These are phyloP conservation scores for Platanus orientalis DNA, from an alignment of 164 flowering plant genomes.

Conservation along the genomic window DNA sequence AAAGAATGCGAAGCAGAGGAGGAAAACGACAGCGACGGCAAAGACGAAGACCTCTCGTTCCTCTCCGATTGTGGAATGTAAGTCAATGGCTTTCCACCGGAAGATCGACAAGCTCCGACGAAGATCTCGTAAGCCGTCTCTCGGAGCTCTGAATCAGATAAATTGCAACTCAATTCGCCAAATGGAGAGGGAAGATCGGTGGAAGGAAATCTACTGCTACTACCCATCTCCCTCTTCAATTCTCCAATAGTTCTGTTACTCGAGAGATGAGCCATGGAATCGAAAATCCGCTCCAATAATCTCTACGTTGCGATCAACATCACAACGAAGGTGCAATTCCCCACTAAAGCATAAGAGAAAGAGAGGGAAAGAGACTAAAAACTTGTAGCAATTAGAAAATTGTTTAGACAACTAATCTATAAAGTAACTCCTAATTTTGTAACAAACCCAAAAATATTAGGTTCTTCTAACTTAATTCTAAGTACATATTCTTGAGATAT, in stretches of 20 bases:
- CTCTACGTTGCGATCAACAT: too few relatives aligned
- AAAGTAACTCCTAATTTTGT: too few relatives aligned
- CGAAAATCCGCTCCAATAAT: background rate
- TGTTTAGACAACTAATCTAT: too few relatives aligned
- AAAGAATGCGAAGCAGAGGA: conserved; percentile 31
- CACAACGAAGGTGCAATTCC: too few relatives aligned
- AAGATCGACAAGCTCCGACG: conserved; percentile 66
- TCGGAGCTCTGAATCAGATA: conserved; percentile 65
- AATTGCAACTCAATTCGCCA: conserved; percentile 45
- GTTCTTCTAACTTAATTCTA: too few relatives aligned
- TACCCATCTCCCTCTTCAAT: conserved; percentile 45
- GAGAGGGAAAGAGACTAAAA: too few relatives aligned
- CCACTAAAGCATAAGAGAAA: too few relatives aligned
- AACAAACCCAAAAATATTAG: too few relatives aligned
- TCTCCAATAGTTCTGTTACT: conserved; percentile 60
- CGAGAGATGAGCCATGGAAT: conserved; percentile 62
- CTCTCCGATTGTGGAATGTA: conserved; percentile 34
- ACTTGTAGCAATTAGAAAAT: too few relatives aligned
- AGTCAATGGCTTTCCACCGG: conserved; percentile 62
- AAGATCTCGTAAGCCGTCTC: conserved; percentile 82
- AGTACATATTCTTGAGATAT: too few relatives aligned
- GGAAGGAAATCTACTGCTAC: conserved; percentile 10
- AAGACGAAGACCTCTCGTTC: conserved; percentile 16
- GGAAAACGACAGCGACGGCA: conserved; percentile 8
- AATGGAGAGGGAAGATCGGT: conserved; percentile 54